A percentile compares a stretch with the other conserved stretches of the same genome.
Conservation (phyloP, 305 asterid species). For the Fraxinus platypoda region DNA sequence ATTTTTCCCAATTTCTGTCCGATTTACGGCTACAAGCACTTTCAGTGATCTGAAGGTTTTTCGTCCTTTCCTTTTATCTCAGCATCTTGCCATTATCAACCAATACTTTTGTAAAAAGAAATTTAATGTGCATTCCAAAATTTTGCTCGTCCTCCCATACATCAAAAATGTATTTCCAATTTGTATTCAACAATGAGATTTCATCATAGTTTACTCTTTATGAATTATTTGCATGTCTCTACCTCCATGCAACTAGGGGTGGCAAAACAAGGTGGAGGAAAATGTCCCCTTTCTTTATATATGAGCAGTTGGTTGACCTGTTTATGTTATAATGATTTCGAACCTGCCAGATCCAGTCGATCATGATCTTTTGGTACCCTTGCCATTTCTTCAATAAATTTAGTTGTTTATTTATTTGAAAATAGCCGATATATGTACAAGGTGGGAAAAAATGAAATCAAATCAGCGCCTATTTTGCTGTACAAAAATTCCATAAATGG, state of each 20-base stretch:
- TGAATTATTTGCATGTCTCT: neutral
- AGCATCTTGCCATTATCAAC: neutral
- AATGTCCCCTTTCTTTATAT: neutral
- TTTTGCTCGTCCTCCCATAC: neutral
- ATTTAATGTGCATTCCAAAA: neutral
- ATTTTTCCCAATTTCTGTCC: slow-evolving; percentile 78
- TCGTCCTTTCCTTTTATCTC: slow-evolving; percentile 11
- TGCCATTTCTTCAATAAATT: neutral
- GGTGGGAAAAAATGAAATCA: neutral
- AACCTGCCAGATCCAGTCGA: neutral
- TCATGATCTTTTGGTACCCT: neutral
- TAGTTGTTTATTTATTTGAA: neutral
- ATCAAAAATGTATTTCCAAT: neutral
- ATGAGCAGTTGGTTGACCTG: neutral
- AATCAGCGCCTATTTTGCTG: neutral
- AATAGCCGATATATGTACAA: neutral
- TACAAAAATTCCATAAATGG: neutral
- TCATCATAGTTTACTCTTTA: neutral
- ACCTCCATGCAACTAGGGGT: neutral
- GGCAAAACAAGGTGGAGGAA: neutral
- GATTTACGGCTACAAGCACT: slow-evolving; percentile 66
- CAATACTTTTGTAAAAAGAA: neutral
- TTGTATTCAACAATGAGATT: neutral
- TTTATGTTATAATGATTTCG: neutral
- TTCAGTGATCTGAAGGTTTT: slow-evolving; percentile 78